Evolutionary conservation across 2,329 filamentous ascomycete species (phyloP).

Genomic region (Colletotrichum tropicicola): DNA sequence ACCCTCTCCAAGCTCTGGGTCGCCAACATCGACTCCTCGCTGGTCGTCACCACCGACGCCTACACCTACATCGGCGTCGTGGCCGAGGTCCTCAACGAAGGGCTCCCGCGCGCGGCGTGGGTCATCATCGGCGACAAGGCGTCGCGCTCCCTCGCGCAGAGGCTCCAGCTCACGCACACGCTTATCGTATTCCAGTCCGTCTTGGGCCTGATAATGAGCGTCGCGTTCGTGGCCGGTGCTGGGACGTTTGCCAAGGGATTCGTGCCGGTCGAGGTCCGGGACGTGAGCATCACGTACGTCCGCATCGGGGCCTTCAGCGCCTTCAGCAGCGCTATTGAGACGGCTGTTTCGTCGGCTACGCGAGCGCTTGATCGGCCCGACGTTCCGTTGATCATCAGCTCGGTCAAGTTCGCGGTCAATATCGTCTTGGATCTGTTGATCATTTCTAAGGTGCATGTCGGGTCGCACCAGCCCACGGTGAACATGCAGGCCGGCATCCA

Average conservation of each 20-base stretch:
- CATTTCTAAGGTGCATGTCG: constrained; percentile 72
- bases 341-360: constrained; percentile 68
- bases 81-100: constrained; percentile 76
- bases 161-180: constrained; percentile 70
- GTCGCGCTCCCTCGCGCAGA: constrained; percentile 56
- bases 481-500: constrained; percentile 73
- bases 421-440: constrained; percentile 73
- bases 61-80: constrained; percentile 77
- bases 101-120: constrained; percentile 74
- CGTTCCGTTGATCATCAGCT: constrained; percentile 73
- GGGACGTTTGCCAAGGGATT: constrained; percentile 66
- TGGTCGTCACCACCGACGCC: constrained; percentile 70
- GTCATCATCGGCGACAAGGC: constrained; percentile 73
- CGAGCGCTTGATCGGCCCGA: constrained; percentile 75
- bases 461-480: constrained; percentile 60
- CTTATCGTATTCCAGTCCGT: constrained; percentile 67
- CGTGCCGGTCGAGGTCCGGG: constrained; percentile 67
- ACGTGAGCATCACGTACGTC: constrained; percentile 69
- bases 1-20: constrained; percentile 78
- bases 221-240: constrained; percentile 65
- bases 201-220: constrained; percentile 67
- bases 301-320: constrained; percentile 71
- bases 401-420: constrained; percentile 70
- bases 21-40: constrained; percentile 68
- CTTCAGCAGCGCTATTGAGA: constrained; percentile 69